Evolutionary conservation across 2,329 filamentous ascomycete genomes (phyloP).

Genomic region (Diaporthe capsici): DNA sequence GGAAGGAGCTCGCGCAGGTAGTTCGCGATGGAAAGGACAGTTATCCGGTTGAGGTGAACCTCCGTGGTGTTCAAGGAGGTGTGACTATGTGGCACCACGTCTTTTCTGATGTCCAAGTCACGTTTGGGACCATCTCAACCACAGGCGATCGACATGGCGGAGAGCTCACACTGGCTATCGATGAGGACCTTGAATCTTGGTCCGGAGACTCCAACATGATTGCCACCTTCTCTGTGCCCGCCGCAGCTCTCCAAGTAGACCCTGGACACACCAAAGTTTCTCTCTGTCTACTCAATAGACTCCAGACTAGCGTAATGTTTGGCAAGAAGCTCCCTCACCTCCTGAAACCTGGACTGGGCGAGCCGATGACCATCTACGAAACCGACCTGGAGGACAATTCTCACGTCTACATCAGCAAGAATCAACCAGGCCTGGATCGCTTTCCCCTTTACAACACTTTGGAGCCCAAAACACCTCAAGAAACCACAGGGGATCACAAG

Average conservation of each 20-base stretch:
- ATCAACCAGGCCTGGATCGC: conserved; percentile 52
- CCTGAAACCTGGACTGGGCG: conserved; percentile 36
- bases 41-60: conserved; percentile 35
- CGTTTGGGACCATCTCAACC: conserved; percentile 55
- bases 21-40: conserved; percentile 40
- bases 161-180: conserved; percentile 51
- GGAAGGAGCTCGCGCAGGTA: conserved; percentile 49
- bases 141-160: conserved; percentile 47
- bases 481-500: background rate
- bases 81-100: conserved; percentile 51
- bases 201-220: conserved; percentile 55
- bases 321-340: conserved; percentile 41
- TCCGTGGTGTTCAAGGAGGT: conserved; percentile 35
- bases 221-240: conserved; percentile 58
- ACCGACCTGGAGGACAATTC: conserved; percentile 48
- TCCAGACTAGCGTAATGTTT: conserved; percentile 47
- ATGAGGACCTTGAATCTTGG: conserved; percentile 55
- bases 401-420: conserved; percentile 54
- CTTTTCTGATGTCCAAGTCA: conserved; percentile 57
- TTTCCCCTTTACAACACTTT: conserved; percentile 44
- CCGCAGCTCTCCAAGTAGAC: conserved; percentile 52
- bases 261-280: conserved; percentile 50
- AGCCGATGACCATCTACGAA: conserved; percentile 50
- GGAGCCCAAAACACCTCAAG: too few species aligned
- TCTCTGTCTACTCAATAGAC: conserved; percentile 50